Percentiles rank a stretch among this genome's conserved stretches.
These are phyloP conservation scores for Rhododendron williamsianum DNA, from an alignment of 148 eudicot genomes.

Conservation along the genomic window DNA sequence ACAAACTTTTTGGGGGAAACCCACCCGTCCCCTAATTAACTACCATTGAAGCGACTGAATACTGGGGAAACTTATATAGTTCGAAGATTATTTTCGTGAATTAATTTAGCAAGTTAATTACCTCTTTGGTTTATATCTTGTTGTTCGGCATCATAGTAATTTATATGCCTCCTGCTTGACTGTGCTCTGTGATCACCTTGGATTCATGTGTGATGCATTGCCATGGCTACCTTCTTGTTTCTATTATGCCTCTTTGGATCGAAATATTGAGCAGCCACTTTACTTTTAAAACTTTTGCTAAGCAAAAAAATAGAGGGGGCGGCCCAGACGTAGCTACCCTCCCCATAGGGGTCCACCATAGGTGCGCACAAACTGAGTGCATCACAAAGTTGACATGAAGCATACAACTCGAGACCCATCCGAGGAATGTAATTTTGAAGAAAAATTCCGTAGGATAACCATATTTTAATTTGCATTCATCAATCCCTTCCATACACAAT, in stretches of 20 bases:
- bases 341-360: not conserved
- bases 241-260: too few species aligned
- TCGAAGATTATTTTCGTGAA: too few species aligned
- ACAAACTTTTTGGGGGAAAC: too few species aligned
- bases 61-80: too few species aligned
- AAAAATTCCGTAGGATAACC: not conserved
- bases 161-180: not conserved
- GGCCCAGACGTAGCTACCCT: too few species aligned
- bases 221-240: not conserved
- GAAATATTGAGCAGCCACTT: too few species aligned
- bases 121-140: not conserved
- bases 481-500: not conserved
- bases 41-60: too few species aligned
- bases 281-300: too few species aligned
- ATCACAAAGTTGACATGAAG: not conserved
- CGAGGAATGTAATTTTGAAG: not conserved
- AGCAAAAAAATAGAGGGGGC: too few species aligned
- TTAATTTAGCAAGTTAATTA: not conserved
- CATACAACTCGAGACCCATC: not conserved
- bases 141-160: not conserved
- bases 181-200: not conserved
- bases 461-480: not conserved
- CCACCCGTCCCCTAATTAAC: too few species aligned
- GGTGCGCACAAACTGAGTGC: not conserved
- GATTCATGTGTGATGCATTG: not conserved